phyloP scores from a whole-genome alignment of 306 rosid genomes.

The Herpetospermum pedunculosum region DNA sequence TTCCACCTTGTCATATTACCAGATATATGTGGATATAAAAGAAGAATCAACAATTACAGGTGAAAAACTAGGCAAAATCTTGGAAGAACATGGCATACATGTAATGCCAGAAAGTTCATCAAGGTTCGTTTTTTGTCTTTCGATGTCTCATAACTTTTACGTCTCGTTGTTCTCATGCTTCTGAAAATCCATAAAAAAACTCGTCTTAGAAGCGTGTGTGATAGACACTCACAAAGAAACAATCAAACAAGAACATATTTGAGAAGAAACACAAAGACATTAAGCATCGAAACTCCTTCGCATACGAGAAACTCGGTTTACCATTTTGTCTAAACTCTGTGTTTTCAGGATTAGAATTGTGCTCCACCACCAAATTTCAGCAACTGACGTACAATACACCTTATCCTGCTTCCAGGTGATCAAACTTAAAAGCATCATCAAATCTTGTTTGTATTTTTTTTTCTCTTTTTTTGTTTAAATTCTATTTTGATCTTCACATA shows the following conservation, averaged over 20 bases:
- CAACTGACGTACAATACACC: conserved; percentile 55
- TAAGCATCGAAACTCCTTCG: background rate
- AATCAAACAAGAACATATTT: background rate
- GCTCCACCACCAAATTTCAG: conserved; percentile 74
- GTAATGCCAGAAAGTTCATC: conserved; percentile 34
- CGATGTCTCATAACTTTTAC: background rate
- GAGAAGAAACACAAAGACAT: background rate
- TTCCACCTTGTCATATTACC: background rate
- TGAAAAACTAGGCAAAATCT: conserved; percentile 36
- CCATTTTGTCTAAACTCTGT: background rate
- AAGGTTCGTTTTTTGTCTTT: conserved; percentile 39
- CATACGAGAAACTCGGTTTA: background rate
- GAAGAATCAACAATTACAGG: conserved; percentile 35
- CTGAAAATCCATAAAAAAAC: too few relatives aligned
- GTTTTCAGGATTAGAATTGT: conserved; percentile 68
- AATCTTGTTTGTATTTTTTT: background rate
- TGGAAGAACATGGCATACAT: conserved; percentile 52
- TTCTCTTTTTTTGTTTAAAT: background rate
- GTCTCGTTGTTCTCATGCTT: background rate
- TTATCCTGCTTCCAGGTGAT: conserved; percentile 77
- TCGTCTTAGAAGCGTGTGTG: background rate
- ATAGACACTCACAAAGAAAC: background rate
- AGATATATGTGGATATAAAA: conserved; percentile 50
- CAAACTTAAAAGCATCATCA: background rate
- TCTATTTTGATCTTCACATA: too few relatives aligned